Percentiles rank a stretch among this genome's conserved stretches.
Evolutionary conservation across 1,284 basidiomycete species (phyloP).

Genomic region (Coriolopsis trogii): DNA sequence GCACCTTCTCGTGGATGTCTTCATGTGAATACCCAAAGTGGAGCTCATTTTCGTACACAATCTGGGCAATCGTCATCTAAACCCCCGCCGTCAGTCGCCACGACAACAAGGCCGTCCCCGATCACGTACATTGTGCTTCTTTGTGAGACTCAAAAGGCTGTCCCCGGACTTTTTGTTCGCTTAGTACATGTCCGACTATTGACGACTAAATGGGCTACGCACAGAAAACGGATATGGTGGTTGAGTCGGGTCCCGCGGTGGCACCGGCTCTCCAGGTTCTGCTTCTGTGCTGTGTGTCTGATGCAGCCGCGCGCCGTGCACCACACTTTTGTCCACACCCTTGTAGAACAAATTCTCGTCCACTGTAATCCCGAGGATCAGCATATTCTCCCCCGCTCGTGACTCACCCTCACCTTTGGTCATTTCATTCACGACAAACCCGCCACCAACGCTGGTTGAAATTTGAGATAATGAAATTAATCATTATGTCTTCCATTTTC

Average conservation of each 20-base stretch:
- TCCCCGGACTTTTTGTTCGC: conserved; percentile 59
- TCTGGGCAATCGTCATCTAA: conserved; percentile 91
- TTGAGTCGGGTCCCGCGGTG: conserved; percentile 40
- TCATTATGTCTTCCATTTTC: too few species aligned
- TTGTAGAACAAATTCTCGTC: conserved; percentile 97
- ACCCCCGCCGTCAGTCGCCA: conserved; percentile 16
- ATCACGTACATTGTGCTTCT: conserved; percentile 77
- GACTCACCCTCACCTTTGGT: conserved; percentile 83
- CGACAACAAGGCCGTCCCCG: conserved; percentile 5
- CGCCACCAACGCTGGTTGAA: conserved; percentile 76
- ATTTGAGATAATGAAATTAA: neutral
- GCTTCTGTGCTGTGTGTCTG: conserved; percentile 62
- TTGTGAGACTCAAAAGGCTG: conserved; percentile 76
- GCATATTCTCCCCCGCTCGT: too few species aligned
- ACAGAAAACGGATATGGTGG: conserved; percentile 82
- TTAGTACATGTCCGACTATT: neutral
- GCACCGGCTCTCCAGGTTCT: conserved; percentile 21
- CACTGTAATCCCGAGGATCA: conserved; percentile 56
- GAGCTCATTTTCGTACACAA: conserved; percentile 94
- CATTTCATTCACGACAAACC: conserved; percentile 90
- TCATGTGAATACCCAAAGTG: conserved; percentile 75
- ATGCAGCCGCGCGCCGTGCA: conserved; percentile 78
- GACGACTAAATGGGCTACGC: conserved; percentile 11
- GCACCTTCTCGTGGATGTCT: conserved; percentile 77
- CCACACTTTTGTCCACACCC: conserved; percentile 84